phyloP scores from a whole-genome alignment of 2,329 filamentous ascomycete species.

The Didymella segeticola region DNA sequence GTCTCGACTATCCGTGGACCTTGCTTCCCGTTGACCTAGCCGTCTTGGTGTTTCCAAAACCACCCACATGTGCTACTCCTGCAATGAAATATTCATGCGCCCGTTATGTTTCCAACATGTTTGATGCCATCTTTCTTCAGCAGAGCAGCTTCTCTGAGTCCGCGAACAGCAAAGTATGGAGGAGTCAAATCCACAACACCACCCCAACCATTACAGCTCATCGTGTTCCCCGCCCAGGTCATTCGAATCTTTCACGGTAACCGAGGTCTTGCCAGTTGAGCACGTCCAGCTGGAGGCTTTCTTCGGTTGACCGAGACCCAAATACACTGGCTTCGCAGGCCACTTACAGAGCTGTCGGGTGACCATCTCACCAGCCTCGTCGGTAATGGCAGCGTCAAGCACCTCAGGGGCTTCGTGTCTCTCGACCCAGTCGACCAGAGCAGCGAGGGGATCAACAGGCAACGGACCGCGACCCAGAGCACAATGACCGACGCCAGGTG shows the following conservation, averaged over 20 bases:
- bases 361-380: neutral
- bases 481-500: conserved; percentile 41
- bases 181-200: no score
- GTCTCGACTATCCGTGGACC: neutral
- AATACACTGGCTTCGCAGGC: neutral
- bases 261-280: neutral
- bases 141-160: no score
- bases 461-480: conserved; percentile 27
- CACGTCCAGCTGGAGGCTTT: neutral
- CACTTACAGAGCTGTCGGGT: conserved; percentile 18
- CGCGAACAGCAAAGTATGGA: no score
- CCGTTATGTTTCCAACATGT: neutral
- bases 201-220: neutral
- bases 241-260: neutral
- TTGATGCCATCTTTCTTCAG: no score
- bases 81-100: neutral
- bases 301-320: neutral
- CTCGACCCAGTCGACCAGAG: conserved; percentile 41
- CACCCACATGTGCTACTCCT: neutral
- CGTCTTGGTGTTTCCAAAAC: neutral
- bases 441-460: conserved; percentile 28
- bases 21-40: neutral
- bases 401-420: conserved; percentile 29
- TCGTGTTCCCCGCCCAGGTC: neutral
- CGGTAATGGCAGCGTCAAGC: conserved; percentile 18